A percentile compares a stretch with the other conserved stretches of the same genome.
These are phyloP conservation scores for Paspalum vaginatum DNA, from an alignment of 176 grass and related monocot genomes.

Conservation along the genomic window DNA sequence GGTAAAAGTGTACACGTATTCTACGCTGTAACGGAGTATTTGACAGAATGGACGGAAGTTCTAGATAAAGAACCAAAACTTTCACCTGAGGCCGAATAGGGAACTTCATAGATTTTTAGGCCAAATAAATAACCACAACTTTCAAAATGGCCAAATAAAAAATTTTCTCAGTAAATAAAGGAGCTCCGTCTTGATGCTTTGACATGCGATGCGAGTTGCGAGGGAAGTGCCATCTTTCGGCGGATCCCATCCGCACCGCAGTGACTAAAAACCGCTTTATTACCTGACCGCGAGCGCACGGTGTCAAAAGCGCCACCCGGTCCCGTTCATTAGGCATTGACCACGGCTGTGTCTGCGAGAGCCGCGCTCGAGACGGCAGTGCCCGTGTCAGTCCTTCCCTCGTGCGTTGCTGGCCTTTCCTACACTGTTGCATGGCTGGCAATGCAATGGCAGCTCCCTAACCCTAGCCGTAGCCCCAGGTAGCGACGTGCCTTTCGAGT, in stretches of 20 bases:
- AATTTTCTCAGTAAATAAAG: no score
- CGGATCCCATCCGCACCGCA: conserved; percentile 42
- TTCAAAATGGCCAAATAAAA: no score
- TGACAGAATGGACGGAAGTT: no score
- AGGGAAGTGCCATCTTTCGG: conserved; percentile 33
- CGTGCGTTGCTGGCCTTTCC: conserved; percentile 47
- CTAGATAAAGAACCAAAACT: no score
- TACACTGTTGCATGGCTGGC: not conserved
- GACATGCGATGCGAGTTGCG: not conserved
- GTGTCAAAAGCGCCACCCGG: conserved; percentile 38
- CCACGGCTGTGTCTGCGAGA: not conserved
- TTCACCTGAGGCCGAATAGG: no score
- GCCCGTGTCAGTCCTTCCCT: conserved; percentile 39
- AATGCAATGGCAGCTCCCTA: not conserved
- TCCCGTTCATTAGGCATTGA: conserved; percentile 50
- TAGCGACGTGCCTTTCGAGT: conserved; percentile 40
- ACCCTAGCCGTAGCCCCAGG: no score
- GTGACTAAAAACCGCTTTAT: conserved; percentile 50
- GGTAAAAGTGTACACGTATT: no score
- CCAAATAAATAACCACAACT: no score
- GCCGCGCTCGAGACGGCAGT: not conserved
- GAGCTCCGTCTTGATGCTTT: not conserved
- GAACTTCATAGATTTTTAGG: no score
- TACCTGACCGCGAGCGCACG: conserved; percentile 33
- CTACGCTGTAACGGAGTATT: no score